Conservation (phyloP, 1,284 basidiomycete species). For the Mycena sp. region DNA sequence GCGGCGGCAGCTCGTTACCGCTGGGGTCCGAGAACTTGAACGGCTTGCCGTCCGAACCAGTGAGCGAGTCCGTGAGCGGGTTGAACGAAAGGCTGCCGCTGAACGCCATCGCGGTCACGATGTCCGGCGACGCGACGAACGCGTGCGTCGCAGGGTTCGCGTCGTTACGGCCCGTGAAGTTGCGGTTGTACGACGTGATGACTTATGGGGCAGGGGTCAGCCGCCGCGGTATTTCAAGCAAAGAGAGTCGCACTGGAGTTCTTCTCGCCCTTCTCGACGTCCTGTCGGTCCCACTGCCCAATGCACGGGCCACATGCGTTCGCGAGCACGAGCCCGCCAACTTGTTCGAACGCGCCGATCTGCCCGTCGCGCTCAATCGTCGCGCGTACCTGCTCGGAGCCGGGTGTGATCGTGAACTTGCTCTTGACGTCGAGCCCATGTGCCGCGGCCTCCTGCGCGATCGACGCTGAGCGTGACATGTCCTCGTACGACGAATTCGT, state of each 20-base stretch:
- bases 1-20: conserved; percentile 93
- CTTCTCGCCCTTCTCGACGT: conserved; percentile 95
- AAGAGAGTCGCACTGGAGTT: conserved; percentile 81
- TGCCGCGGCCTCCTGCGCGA: conserved; percentile 87
- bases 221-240: not conserved
- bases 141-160: conserved; percentile 99
- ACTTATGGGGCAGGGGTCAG: conserved; percentile 53
- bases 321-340: conserved; percentile 94
- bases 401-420: conserved; percentile 97
- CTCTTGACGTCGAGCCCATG: conserved; percentile 94
- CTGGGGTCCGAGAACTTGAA: conserved; percentile 96
- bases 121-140: conserved; percentile 97
- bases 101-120: conserved; percentile 98
- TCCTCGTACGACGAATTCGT: conserved; percentile 99
- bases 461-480: conserved; percentile 97
- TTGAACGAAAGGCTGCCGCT: conserved; percentile 97
- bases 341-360: conserved; percentile 87
- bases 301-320: conserved; percentile 99
- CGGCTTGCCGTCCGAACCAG: conserved; percentile 91
- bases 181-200: conserved; percentile 99
- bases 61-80: conserved; percentile 92
- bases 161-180: conserved; percentile 99
- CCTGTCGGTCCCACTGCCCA: conserved; percentile 98
- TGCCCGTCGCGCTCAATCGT: conserved; percentile 98
- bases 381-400: conserved; percentile 97